phyloP scores from a whole-genome alignment of 2,329 filamentous ascomycete species.

The Colletotrichum eremochloae region DNA sequence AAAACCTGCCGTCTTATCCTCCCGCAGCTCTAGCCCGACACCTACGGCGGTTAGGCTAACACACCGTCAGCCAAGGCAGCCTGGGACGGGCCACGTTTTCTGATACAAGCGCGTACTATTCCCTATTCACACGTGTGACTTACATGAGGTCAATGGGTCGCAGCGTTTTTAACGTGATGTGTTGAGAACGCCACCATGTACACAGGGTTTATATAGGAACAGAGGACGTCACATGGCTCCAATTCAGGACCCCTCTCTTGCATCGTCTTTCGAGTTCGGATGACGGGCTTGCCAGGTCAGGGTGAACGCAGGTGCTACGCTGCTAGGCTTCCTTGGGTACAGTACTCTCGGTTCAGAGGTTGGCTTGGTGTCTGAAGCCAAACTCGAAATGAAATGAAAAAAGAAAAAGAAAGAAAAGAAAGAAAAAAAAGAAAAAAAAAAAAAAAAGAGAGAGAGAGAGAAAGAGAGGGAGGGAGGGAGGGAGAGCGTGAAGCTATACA shows the following conservation, averaged over 20 bases:
- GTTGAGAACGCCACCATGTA: neutral
- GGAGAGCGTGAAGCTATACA: neutral
- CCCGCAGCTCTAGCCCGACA: constrained; percentile 9
- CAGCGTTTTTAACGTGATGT: constrained; percentile 2
- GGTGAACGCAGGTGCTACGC: neutral
- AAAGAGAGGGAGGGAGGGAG: too few species aligned
- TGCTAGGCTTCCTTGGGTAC: constrained; percentile 1
- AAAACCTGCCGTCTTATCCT: neutral
- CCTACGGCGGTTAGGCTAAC: constrained; percentile 30
- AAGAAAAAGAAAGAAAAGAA: too few species aligned
- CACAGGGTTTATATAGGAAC: neutral
- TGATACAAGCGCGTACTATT: constrained; percentile 1
- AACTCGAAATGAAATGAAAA: neutral
- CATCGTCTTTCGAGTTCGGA: neutral
- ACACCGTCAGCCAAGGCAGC: constrained; percentile 34
- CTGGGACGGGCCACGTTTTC: neutral
- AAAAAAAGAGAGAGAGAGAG: too few species aligned
- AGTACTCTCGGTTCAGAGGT: too few species aligned
- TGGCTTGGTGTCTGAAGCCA: too few species aligned
- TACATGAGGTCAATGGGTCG: neutral
- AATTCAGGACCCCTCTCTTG: neutral
- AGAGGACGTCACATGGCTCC: constrained; percentile 1
- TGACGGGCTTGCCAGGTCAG: neutral
- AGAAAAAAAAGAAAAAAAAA: too few species aligned
- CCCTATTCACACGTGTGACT: constrained; percentile 12